Evolutionary conservation across 495 filamentous ascomycete genomes (phyloP).

Genomic region (Aspergillus cavernicola): DNA sequence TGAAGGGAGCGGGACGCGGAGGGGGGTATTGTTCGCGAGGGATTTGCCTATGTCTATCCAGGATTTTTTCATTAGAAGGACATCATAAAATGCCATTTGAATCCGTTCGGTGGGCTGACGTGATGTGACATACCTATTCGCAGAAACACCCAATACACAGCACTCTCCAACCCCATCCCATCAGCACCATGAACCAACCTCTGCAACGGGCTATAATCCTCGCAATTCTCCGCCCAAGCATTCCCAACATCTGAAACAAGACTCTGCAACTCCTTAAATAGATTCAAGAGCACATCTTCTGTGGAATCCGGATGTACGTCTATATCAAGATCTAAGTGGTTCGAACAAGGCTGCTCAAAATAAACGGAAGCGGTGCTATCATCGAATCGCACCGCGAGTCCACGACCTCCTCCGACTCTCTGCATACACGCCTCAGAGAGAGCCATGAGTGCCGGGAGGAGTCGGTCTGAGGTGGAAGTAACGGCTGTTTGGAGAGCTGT

Average conservation of each 20-base stretch:
- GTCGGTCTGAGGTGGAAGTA: slow-evolving; percentile 8
- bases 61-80: not conserved
- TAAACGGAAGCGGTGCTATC: not conserved
- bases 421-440: slow-evolving; percentile 25
- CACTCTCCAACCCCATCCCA: slow-evolving; percentile 21
- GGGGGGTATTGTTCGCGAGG: slow-evolving; percentile 24
- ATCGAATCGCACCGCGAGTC: not conserved
- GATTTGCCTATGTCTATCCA: slow-evolving; percentile 27
- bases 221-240: slow-evolving; percentile 15
- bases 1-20: slow-evolving; percentile 22
- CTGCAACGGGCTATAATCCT: slow-evolving; percentile 7
- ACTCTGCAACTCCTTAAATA: slow-evolving; percentile 11
- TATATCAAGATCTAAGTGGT: not conserved
- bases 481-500: slow-evolving; percentile 27
- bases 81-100: no score
- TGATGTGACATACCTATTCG: slow-evolving; percentile 28
- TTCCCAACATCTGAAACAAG: slow-evolving; percentile 15
- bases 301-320: slow-evolving; percentile 6
- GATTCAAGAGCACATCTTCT: slow-evolving; percentile 10
- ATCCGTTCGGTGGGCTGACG: no score
- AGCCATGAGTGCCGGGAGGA: slow-evolving; percentile 22
- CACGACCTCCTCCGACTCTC: not conserved
- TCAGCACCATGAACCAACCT: slow-evolving; percentile 17
- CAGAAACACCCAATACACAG: slow-evolving; percentile 35
- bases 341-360: not conserved